phyloP scores from a whole-genome alignment of 495 filamentous ascomycete genomes.

The Podospora pseudocomata region DNA sequence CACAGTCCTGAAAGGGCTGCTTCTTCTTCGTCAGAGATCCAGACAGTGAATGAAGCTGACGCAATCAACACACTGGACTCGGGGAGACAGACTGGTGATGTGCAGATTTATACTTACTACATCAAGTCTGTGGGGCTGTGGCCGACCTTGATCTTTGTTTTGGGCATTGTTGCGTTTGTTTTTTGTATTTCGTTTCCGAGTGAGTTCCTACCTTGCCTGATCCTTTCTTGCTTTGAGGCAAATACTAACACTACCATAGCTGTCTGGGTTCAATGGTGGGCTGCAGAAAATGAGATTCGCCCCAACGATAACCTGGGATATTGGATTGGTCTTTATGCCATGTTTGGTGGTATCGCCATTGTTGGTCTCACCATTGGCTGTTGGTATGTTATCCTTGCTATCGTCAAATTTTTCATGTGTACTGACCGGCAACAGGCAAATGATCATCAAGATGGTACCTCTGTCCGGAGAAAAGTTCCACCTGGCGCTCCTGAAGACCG shows the following conservation, averaged over 20 bases:
- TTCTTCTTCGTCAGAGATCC: not conserved
- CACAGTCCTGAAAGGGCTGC: not conserved
- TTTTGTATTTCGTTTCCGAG: slow-evolving; percentile 32
- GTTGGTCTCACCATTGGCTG: slow-evolving; percentile 27
- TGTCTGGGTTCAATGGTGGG: slow-evolving; percentile 36
- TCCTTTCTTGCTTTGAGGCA: not conserved
- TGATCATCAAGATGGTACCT: slow-evolving; percentile 32
- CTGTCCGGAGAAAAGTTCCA: slow-evolving; percentile 29
- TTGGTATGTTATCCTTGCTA: slow-evolving; percentile 18
- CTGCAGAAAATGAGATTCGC: slow-evolving; percentile 25
- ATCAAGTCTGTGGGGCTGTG: slow-evolving; percentile 48
- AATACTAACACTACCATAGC: slow-evolving; percentile 2
- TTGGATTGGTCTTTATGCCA: slow-evolving; percentile 31
- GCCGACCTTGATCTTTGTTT: slow-evolving; percentile 42
- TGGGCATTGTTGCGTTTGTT: slow-evolving; percentile 26
- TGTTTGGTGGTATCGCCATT: slow-evolving; percentile 24
- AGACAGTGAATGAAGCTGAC: not conserved
- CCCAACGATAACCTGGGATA: slow-evolving; percentile 28
- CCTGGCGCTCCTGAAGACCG: slow-evolving; percentile 25
- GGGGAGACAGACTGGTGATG: slow-evolving; percentile 45
- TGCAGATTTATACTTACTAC: slow-evolving; percentile 55
- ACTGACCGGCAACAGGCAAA: slow-evolving; percentile 20
- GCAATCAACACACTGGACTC: not conserved
- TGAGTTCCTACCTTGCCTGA: slow-evolving; percentile 10
- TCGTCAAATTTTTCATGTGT: not conserved